Percentiles rank a stretch among this genome's conserved stretches.
Conservation (phyloP, 2,329 filamentous ascomycete species). For the Diaporthe citri region DNA sequence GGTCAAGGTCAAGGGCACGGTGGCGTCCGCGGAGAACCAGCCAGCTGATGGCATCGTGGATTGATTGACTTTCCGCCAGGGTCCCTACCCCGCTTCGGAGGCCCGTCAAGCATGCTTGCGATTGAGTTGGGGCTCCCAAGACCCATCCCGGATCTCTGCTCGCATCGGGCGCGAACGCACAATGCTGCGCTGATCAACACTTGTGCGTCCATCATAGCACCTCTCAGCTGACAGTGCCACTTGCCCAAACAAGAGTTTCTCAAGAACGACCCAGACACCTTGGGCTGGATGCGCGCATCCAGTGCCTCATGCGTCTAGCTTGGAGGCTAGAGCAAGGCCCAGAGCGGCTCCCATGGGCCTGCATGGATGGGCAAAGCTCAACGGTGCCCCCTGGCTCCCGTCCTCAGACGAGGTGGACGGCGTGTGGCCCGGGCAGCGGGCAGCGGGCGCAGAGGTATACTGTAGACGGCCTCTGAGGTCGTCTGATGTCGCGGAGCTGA, state of each 20-base stretch:
- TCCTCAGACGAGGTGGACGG: background rate
- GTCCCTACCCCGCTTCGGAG: conserved; percentile 26
- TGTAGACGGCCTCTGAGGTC: background rate
- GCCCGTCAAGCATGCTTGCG: conserved; percentile 24
- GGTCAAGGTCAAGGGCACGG: conserved; percentile 13
- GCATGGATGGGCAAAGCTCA: conserved; percentile 6
- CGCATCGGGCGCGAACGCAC: conserved; percentile 12
- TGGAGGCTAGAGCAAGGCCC: background rate
- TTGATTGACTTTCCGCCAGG: conserved; percentile 31
- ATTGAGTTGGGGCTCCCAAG: conserved; percentile 23
- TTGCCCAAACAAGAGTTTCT: conserved; percentile 30
- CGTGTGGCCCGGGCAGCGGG: conserved; percentile 1
- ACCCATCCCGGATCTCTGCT: conserved; percentile 15
- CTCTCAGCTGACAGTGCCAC: conserved; percentile 25
- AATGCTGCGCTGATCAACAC: conserved; percentile 23
- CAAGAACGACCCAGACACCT: conserved; percentile 12
- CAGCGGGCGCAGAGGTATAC: background rate
- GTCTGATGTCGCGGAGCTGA: conserved; percentile 22
- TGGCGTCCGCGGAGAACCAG: conserved; percentile 18
- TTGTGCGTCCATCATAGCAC: conserved; percentile 20
- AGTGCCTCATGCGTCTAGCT: conserved; percentile 21
- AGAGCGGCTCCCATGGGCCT: conserved; percentile 10
- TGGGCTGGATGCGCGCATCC: conserved; percentile 24
- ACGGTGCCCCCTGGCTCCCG: conserved; percentile 19
- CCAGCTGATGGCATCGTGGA: conserved; percentile 30